A percentile compares a stretch with the other conserved stretches of the same genome.
phyloP scores from a whole-genome alignment of 1,284 basidiomycete genomes.

The Exobasidium cylindrosporum region DNA sequence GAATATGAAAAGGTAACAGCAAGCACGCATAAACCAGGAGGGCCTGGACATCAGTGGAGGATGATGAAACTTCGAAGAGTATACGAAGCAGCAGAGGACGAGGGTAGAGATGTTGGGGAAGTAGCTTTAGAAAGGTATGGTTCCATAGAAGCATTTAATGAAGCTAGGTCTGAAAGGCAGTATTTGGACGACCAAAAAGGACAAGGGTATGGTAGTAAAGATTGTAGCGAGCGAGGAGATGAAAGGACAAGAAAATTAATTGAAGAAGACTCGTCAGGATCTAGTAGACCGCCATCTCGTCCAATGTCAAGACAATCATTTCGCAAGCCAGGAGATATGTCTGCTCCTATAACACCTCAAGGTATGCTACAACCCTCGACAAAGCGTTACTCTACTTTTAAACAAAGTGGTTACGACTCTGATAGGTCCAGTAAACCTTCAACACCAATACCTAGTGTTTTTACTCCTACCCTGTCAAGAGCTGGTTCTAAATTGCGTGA shows the following conservation, averaged over 20 bases:
- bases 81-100: conserved; percentile 84
- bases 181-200: conserved; percentile 73
- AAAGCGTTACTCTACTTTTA: background rate
- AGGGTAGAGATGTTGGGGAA: conserved; percentile 69
- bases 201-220: conserved; percentile 60
- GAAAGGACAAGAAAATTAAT: conserved; percentile 25
- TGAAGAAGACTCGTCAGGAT: conserved; percentile 52
- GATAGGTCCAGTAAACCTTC: conserved; percentile 22
- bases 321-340: conserved; percentile 34
- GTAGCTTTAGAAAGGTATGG: conserved; percentile 69
- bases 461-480: conserved; percentile 21
- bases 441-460: conserved; percentile 39
- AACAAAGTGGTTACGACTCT: background rate
- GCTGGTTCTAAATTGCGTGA: background rate
- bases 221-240: conserved; percentile 55
- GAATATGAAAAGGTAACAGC: conserved; percentile 60
- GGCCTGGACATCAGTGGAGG: conserved; percentile 84
- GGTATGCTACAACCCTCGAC: conserved; percentile 15
- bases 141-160: conserved; percentile 73
- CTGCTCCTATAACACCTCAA: conserved; percentile 22
- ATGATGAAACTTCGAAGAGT: conserved; percentile 92
- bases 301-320: conserved; percentile 32
- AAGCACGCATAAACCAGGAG: conserved; percentile 15
- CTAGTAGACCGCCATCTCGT: conserved; percentile 24
- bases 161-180: conserved; percentile 78